These are phyloP conservation scores for Penicillium tannophilum DNA, from an alignment of 495 filamentous ascomycete genomes.

Conservation along the genomic window DNA sequence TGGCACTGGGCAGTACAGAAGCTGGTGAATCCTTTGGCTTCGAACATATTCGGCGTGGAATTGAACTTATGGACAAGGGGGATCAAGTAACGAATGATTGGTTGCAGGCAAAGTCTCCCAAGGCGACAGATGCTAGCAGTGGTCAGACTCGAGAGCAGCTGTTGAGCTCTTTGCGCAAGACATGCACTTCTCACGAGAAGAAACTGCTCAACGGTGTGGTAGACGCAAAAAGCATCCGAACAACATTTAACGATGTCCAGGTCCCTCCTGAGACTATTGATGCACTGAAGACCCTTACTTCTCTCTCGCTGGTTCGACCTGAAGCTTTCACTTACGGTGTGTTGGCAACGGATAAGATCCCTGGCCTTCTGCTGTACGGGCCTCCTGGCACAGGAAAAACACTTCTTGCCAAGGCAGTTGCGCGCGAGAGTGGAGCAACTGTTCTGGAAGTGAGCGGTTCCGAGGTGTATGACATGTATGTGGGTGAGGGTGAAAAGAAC, in stretches of 20 bases:
- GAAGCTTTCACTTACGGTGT: conserved; percentile 97
- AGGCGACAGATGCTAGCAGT: conserved; percentile 24
- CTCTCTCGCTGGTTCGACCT: conserved; percentile 81
- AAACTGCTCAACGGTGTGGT: conserved; percentile 79
- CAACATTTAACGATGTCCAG: conserved; percentile 82
- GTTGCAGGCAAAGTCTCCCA: conserved; percentile 39
- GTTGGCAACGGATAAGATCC: conserved; percentile 85
- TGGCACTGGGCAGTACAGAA: conserved; percentile 59
- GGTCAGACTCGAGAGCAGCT: conserved; percentile 40
- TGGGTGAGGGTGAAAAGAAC: conserved; percentile 96
- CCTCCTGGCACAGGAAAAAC: conserved; percentile 97
- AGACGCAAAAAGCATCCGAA: conserved; percentile 76
- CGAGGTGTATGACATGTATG: conserved; percentile 92
- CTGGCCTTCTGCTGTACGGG: conserved; percentile 87
- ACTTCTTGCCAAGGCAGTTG: conserved; percentile 90
- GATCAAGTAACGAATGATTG: conserved; percentile 41
- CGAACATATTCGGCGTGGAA: conserved; percentile 41
- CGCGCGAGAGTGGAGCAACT: conserved; percentile 89
- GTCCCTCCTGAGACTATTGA: conserved; percentile 82
- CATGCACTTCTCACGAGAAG: conserved; percentile 75
- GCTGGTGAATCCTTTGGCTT: conserved; percentile 39
- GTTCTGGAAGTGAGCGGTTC: conserved; percentile 74
- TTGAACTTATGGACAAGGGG: conserved; percentile 41
- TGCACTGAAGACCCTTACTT: conserved; percentile 84
- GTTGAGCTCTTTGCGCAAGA: conserved; percentile 49